Conservation (phyloP, 2,329 filamentous ascomycete species). For the Phyllosticta citrichinensis region DNA sequence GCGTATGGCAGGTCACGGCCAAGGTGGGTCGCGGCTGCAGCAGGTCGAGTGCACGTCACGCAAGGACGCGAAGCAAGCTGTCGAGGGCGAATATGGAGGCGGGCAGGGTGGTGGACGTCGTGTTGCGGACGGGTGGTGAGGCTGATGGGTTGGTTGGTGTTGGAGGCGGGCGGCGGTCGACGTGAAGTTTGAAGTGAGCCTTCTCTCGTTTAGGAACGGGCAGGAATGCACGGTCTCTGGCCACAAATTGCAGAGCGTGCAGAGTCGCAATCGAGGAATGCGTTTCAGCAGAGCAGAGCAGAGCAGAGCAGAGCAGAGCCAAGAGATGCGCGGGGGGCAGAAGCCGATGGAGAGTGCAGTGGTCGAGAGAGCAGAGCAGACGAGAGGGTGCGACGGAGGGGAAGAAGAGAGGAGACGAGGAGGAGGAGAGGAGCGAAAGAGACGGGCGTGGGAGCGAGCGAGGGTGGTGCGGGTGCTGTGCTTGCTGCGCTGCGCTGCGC, state of each 20-base stretch:
- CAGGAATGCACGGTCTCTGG: conserved; percentile 12
- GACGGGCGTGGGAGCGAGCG: not conserved
- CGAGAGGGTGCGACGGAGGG: conserved; percentile 1
- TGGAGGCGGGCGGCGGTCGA: conserved; percentile 12
- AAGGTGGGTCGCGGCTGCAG: conserved; percentile 16
- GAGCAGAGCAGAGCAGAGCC: conserved; percentile 2
- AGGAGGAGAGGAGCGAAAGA: not conserved
- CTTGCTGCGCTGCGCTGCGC: too few relatives aligned
- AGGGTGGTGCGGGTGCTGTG: not conserved
- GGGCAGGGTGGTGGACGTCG: not conserved
- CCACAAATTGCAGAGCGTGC: conserved; percentile 11
- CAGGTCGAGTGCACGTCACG: conserved; percentile 7
- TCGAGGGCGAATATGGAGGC: not conserved
- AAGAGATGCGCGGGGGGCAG: conserved; percentile 1
- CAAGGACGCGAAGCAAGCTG: not conserved
- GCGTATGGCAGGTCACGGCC: conserved; percentile 25
- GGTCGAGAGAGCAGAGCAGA: not conserved
- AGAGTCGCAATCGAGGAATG: conserved; percentile 7
- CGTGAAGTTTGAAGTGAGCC: conserved; percentile 13
- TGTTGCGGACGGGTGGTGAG: conserved; percentile 9
- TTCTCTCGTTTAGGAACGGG: conserved; percentile 14
- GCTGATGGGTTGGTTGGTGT: conserved; percentile 7
- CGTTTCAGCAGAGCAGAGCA: conserved; percentile 8
- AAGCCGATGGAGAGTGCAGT: not conserved
- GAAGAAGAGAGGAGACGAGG: not conserved